phyloP scores from a whole-genome alignment of 768 basidiomycete genomes.

The Suillus fuscotomentosus region DNA sequence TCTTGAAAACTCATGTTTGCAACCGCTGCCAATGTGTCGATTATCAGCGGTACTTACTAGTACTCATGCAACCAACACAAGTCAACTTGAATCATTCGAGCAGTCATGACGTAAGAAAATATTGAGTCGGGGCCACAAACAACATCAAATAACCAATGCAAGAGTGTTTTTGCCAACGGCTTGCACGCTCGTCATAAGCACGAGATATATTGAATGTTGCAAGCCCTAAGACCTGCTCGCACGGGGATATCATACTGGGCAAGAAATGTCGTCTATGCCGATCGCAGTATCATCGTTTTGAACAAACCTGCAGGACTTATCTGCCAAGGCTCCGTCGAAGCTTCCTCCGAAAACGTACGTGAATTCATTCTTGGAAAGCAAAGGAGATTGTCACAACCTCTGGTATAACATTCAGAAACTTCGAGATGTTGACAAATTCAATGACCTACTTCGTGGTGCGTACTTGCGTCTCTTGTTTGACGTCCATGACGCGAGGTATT shows the following conservation, averaged over 20 bases:
- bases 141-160: neutral
- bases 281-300: slow-evolving; percentile 50
- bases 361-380: slow-evolving; percentile 11
- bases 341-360: slow-evolving; percentile 6
- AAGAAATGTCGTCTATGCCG: slow-evolving; percentile 46
- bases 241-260: slow-evolving; percentile 25
- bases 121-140: neutral
- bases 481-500: neutral
- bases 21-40: neutral
- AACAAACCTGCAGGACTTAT: slow-evolving; percentile 62
- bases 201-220: neutral
- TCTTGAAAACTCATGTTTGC: neutral
- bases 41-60: neutral
- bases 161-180: too few relatives aligned
- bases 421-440: slow-evolving; percentile 31
- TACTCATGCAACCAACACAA: neutral
- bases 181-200: neutral
- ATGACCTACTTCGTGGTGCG: slow-evolving; percentile 35
- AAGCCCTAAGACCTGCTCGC: slow-evolving; percentile 2
- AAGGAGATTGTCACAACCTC: slow-evolving; percentile 1
- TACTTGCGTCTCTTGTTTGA: slow-evolving; percentile 12
- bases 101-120: too few relatives aligned
- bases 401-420: slow-evolving; percentile 10
- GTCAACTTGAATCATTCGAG: neutral
- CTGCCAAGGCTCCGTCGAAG: slow-evolving; percentile 42